A percentile compares a stretch with the other conserved stretches of the same genome.
Conservation (phyloP, 2,329 filamentous ascomycete genomes). For the Leptographium wingfieldii region DNA sequence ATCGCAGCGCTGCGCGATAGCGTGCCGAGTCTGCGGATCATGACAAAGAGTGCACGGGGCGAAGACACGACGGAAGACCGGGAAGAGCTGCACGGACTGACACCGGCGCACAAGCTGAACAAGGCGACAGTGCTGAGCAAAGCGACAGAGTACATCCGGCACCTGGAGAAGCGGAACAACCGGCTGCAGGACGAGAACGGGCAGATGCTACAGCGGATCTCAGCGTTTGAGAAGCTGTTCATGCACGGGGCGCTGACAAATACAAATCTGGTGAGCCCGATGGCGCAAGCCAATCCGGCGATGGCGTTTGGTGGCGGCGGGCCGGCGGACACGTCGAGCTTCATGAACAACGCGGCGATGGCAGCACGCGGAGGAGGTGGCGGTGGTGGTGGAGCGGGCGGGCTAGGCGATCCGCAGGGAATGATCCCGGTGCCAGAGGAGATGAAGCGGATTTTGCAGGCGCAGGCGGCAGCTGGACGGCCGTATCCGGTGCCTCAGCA, state of each 20-base stretch:
- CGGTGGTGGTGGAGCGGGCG: conserved; percentile 16
- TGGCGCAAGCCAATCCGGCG: conserved; percentile 34
- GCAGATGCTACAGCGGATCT: conserved; percentile 64
- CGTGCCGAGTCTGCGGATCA: conserved; percentile 77
- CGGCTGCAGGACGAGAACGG: conserved; percentile 71
- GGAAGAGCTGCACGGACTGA: conserved; percentile 69
- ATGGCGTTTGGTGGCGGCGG: conserved; percentile 32
- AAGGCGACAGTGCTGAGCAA: conserved; percentile 96
- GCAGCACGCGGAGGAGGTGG: conserved; percentile 17
- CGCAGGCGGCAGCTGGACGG: conserved; percentile 40
- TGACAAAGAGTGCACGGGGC: conserved; percentile 58
- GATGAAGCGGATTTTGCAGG: conserved; percentile 49
- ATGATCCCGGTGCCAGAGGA: conserved; percentile 56
- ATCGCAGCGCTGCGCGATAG: conserved; percentile 86
- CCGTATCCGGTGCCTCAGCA: conserved; percentile 31
- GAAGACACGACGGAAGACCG: conserved; percentile 62
- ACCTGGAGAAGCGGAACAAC: conserved; percentile 83
- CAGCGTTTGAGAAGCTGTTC: conserved; percentile 67
- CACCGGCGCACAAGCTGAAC: conserved; percentile 87
- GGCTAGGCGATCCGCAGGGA: conserved; percentile 32
- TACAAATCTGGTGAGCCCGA: conserved; percentile 32
- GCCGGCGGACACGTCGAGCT: conserved; percentile 19
- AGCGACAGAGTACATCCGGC: conserved; percentile 89
- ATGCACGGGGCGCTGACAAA: conserved; percentile 61
- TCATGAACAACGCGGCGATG: conserved; percentile 5